Conservation (phyloP, 2,329 filamentous ascomycete genomes). For the Alternaria ethzedia region DNA sequence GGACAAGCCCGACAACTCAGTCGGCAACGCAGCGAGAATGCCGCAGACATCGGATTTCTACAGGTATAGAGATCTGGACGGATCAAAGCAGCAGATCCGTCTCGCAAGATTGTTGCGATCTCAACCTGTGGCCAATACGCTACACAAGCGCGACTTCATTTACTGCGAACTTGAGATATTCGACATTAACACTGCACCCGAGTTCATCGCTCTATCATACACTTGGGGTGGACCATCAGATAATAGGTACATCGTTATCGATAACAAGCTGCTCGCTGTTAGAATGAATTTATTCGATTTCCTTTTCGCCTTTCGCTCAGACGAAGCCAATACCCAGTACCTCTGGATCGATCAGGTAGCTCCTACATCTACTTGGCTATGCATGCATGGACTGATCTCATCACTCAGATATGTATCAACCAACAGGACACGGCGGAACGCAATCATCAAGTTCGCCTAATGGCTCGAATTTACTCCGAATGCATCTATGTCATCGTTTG, state of each 20-base stretch:
- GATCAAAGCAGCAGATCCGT: background rate
- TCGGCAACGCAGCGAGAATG: background rate
- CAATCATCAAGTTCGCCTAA: slow-evolving; percentile 11
- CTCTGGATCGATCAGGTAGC: slow-evolving; percentile 9
- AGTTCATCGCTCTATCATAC: slow-evolving; percentile 6
- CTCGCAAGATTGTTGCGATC: background rate
- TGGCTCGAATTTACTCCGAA: slow-evolving; percentile 2
- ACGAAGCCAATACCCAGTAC: background rate
- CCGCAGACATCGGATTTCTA: background rate
- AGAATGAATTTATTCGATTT: slow-evolving; percentile 1
- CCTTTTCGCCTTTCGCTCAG: background rate
- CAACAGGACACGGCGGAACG: slow-evolving; percentile 1
- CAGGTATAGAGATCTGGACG: background rate
- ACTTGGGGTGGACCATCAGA: background rate
- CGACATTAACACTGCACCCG: background rate
- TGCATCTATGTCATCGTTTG: slow-evolving; percentile 4
- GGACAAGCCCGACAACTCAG: background rate
- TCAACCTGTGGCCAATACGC: background rate
- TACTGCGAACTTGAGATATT: background rate
- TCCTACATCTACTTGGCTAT: background rate
- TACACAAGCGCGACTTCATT: background rate
- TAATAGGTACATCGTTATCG: background rate
- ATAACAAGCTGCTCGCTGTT: background rate
- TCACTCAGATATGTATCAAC: slow-evolving; percentile 11
- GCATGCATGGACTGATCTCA: background rate